Evolutionary conservation across 495 filamentous ascomycete species (phyloP).

Genomic region (Aspergillus nidulans): DNA sequence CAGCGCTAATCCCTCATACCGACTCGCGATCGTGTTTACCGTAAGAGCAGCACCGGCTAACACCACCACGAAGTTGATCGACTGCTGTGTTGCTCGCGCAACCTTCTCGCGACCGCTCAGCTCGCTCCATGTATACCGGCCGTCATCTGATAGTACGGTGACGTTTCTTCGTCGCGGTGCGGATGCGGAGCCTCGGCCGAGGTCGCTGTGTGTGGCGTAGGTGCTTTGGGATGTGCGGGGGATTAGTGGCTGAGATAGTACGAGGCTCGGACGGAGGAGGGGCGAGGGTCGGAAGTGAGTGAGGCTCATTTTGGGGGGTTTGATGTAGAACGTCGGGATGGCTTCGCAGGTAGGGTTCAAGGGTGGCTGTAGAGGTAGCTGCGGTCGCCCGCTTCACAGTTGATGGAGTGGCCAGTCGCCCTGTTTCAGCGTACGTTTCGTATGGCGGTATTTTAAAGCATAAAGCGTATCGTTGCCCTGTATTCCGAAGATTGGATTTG

Average conservation of each 20-base stretch:
- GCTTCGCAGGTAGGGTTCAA: neutral
- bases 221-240: constrained; percentile 26
- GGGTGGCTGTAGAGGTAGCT: neutral
- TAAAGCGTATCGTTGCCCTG: neutral
- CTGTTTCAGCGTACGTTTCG: constrained; percentile 3
- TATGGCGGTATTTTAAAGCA: neutral
- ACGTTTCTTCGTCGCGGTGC: constrained; percentile 53
- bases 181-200: constrained; percentile 31
- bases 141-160: constrained; percentile 77
- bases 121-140: constrained; percentile 72
- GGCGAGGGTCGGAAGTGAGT: constrained; percentile 18
- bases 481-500: neutral
- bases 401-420: neutral
- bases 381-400: constrained; percentile 15
- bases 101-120: constrained; percentile 74
- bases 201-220: constrained; percentile 53
- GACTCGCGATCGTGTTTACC: constrained; percentile 32
- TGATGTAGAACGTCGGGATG: neutral
- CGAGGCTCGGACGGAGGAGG: constrained; percentile 14
- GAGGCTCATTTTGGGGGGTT: constrained; percentile 20
- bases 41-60: constrained; percentile 71
- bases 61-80: constrained; percentile 78
- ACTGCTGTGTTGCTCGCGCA: constrained; percentile 81
- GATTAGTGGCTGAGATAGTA: constrained; percentile 11
- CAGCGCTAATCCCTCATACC: constrained; percentile 6